Percentiles rank a stretch among this genome's conserved stretches.
Evolutionary conservation across 768 basidiomycete species (phyloP).

Genomic region (Termitomyces sp.): DNA sequence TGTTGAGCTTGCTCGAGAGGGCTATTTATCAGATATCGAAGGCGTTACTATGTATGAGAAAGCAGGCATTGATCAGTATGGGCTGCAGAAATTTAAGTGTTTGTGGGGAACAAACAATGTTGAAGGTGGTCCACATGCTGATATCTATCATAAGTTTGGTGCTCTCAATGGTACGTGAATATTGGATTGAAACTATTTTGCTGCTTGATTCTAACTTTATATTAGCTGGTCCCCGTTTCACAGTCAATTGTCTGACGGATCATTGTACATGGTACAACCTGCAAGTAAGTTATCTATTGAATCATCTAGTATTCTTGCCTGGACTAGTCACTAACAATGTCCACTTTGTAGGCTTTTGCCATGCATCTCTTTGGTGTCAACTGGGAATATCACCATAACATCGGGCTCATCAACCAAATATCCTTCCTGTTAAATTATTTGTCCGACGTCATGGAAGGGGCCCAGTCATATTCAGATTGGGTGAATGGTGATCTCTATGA

Average conservation of each 20-base stretch:
- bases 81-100: slow-evolving; percentile 17
- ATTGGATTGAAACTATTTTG: not conserved
- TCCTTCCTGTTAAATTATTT: slow-evolving; percentile 17
- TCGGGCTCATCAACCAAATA: slow-evolving; percentile 19
- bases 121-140: slow-evolving; percentile 23
- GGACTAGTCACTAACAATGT: too few relatives aligned
- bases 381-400: not conserved
- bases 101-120: slow-evolving; percentile 19
- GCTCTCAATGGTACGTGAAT: slow-evolving; percentile 9
- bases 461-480: slow-evolving; percentile 18
- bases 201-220: too few relatives aligned
- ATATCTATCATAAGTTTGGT: slow-evolving; percentile 18
- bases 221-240: slow-evolving; percentile 17
- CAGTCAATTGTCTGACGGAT: slow-evolving; percentile 20
- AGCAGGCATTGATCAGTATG: slow-evolving; percentile 9
- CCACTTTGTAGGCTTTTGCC: slow-evolving; percentile 13
- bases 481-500: slow-evolving; percentile 22
- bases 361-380: slow-evolving; percentile 8
- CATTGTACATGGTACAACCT: slow-evolving; percentile 21
- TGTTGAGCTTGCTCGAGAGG: slow-evolving; percentile 17
- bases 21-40: slow-evolving; percentile 20
- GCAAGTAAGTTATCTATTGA: not conserved
- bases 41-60: slow-evolving; percentile 17
- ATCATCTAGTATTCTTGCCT: too few relatives aligned
- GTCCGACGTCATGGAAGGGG: slow-evolving; percentile 11